phyloP scores from a whole-genome alignment of 371 early-diverging fungal genomes.

The Mortierella sp. region DNA sequence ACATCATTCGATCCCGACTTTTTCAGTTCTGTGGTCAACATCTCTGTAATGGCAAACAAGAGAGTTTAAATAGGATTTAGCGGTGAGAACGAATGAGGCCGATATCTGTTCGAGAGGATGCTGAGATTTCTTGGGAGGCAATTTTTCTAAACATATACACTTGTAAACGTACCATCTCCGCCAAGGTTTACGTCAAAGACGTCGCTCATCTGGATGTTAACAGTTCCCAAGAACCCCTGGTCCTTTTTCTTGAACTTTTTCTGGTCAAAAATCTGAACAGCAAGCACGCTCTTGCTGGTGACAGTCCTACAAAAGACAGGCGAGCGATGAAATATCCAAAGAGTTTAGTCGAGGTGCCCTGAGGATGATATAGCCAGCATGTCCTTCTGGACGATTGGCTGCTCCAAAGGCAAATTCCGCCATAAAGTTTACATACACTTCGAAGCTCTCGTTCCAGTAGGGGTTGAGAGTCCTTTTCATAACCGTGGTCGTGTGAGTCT shows the following conservation, averaged over 20 bases:
- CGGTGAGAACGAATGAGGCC: not conserved
- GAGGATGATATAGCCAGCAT: not conserved
- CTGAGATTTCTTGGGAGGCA: too few relatives aligned
- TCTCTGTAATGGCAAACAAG: slow-evolving; percentile 58
- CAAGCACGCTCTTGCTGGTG: slow-evolving; percentile 74
- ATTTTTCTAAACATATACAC: not conserved
- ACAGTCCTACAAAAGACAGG: slow-evolving; percentile 61
- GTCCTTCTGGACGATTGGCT: not conserved
- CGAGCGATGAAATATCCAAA: slow-evolving; percentile 2
- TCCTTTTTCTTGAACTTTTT: slow-evolving; percentile 89
- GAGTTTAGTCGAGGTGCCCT: too few relatives aligned
- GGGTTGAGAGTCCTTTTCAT: slow-evolving; percentile 77
- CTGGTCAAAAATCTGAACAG: slow-evolving; percentile 96
- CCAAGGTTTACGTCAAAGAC: slow-evolving; percentile 74
- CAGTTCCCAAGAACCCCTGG: slow-evolving; percentile 93
- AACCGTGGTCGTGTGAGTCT: slow-evolving; percentile 77
- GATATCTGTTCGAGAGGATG: too few relatives aligned
- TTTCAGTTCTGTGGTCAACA: slow-evolving; percentile 82
- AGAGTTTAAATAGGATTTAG: not conserved
- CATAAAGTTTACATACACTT: slow-evolving; percentile 53
- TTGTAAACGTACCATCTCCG: slow-evolving; percentile 64
- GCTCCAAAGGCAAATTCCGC: not conserved
- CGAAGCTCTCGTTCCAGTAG: slow-evolving; percentile 79
- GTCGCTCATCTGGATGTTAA: slow-evolving; percentile 79
- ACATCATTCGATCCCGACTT: slow-evolving; percentile 77